These are phyloP conservation scores for Daedaleopsis nitida DNA, from an alignment of 768 basidiomycete genomes.

Conservation along the genomic window DNA sequence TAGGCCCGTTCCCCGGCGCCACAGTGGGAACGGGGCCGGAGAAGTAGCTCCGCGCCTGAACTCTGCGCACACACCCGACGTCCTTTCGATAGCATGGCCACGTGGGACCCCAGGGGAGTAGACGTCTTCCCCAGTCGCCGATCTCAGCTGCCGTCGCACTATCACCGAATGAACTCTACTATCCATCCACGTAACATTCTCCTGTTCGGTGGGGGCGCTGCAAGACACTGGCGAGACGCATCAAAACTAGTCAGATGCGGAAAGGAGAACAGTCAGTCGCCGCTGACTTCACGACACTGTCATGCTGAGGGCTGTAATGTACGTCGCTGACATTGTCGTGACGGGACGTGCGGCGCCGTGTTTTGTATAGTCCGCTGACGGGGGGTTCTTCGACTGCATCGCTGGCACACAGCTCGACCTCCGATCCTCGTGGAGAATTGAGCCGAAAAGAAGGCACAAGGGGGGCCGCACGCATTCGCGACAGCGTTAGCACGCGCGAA, in stretches of 20 bases:
- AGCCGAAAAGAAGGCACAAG: not conserved
- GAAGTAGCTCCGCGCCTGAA: not conserved
- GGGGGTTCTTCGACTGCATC: not conserved
- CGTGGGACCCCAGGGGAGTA: not conserved
- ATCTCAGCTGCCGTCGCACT: not conserved
- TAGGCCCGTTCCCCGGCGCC: conserved; percentile 1
- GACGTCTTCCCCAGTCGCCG: not conserved
- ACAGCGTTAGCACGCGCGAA: not conserved
- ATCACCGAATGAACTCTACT: not conserved
- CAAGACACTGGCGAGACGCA: not conserved
- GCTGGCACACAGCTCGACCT: not conserved
- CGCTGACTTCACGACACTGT: not conserved
- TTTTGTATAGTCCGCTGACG: not conserved
- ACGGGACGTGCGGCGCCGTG: not conserved
- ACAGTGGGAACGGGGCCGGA: conserved; percentile 2
- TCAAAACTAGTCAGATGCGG: not conserved
- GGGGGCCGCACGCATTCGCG: not conserved
- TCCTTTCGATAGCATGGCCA: not conserved
- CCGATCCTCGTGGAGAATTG: not conserved
- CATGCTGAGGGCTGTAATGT: not conserved
- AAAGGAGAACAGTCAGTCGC: not conserved
- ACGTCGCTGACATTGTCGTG: not conserved
- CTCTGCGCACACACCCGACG: not conserved
- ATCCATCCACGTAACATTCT: not conserved
- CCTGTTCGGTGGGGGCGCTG: not conserved